Evolutionary conservation across 129 eudicot genomes (phyloP), one percentile per base, ranked within the genome.

Genomic region (Scalesia atractyloides): DNA sequence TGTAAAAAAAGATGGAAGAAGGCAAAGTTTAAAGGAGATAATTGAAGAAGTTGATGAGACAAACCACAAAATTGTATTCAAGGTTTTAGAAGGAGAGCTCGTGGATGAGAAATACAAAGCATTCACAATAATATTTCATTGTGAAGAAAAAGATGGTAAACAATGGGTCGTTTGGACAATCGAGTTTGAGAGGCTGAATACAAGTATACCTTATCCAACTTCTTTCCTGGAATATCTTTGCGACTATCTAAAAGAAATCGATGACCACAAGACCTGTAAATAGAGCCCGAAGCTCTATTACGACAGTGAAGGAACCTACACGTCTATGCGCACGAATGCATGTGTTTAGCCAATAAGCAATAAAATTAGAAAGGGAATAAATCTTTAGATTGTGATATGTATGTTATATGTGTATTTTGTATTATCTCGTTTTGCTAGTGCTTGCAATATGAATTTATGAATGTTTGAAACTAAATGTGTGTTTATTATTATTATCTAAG

Each of bases 121-220:
- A 16, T 73, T 78, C 46, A 56, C 9, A 2, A 24, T 73, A 39
- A 78, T 64, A 3, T 51, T 68, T 37, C 83, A 77, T 10, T 19
- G 64, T 36, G 76, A 69, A 50, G n/a, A 46, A 39, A 77, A 70
- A 17, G 83, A 70, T 41, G 82, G 59, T 8, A 54, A 41, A 44
- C 70, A 60, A 41, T 16, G 65, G 41, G 78, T 41, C 3, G 59
- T 66, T 48, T 82, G 78, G 83, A 82, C 86, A 8, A 14, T 82
- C 15, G 83, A 77, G 13, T 82, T 73, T 46, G 83, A 82, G 73
- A 82, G 43, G 79, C 76, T 34, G 17, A 10, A 56, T 66, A 1
- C 52, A 54, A 67, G 59, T 56, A 44, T 43, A 9, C 73, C 80
- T 1, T 33, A 75, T 75, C 80, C 80, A 20, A 75, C 67, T 43